These are phyloP conservation scores for Aspergillus melleus DNA, from an alignment of 2,329 filamentous ascomycete species.

Conservation along the genomic window DNA sequence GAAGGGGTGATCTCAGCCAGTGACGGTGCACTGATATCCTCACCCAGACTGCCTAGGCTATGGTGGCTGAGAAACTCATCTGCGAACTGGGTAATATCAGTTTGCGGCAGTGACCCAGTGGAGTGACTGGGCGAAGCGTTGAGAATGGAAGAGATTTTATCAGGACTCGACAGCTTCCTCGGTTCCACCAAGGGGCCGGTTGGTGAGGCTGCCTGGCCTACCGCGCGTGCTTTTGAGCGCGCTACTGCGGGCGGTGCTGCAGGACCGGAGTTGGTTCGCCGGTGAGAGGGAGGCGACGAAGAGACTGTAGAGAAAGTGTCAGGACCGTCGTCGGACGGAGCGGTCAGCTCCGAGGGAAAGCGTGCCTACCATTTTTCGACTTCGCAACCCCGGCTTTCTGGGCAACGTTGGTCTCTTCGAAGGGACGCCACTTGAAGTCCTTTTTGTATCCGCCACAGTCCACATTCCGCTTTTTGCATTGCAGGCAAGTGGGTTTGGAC, in stretches of 20 bases:
- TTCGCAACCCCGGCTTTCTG: conserved; percentile 37
- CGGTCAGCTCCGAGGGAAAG: not conserved
- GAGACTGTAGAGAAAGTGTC: conserved; percentile 8
- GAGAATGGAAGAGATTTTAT: conserved; percentile 3
- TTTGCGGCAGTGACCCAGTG: conserved; percentile 4
- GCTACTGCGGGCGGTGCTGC: conserved; percentile 4
- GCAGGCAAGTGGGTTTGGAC: conserved; percentile 66
- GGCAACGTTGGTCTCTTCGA: conserved; percentile 62
- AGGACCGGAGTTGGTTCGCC: conserved; percentile 6
- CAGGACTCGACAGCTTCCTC: not conserved
- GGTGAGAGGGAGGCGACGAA: conserved; percentile 7
- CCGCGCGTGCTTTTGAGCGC: not conserved
- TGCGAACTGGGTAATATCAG: conserved; percentile 7
- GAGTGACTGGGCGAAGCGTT: conserved; percentile 2
- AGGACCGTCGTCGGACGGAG: not conserved
- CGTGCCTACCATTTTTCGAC: conserved; percentile 47
- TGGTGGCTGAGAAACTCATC: conserved; percentile 14
- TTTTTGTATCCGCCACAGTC: conserved; percentile 71
- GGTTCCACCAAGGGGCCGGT: not conserved
- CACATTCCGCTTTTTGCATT: conserved; percentile 66
- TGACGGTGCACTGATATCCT: conserved; percentile 11
- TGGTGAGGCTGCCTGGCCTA: not conserved
- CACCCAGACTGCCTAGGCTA: conserved; percentile 11
- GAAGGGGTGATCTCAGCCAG: conserved; percentile 11
- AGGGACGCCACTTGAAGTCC: conserved; percentile 73